These are phyloP conservation scores for Sequoiadendron giganteum DNA, from an alignment of 75 land plant genomes.

Conservation along the genomic window DNA sequence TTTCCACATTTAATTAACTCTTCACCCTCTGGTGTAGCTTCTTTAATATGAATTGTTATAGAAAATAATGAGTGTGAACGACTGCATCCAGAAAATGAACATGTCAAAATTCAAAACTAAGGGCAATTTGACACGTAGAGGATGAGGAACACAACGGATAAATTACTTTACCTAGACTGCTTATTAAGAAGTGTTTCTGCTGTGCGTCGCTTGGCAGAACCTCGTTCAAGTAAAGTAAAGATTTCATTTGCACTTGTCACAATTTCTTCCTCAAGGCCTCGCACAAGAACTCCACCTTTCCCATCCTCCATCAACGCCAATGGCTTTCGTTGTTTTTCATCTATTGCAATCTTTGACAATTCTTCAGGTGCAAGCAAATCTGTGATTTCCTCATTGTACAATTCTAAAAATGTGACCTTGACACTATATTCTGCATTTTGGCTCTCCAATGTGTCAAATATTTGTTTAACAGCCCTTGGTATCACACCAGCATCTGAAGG, in stretches of 20 bases:
- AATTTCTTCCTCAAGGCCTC: conserved; percentile 91
- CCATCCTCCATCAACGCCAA: conserved; percentile 89
- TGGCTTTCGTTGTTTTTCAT: conserved; percentile 68
- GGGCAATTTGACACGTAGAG: background rate
- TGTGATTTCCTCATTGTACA: conserved; percentile 91
- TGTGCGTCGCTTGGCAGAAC: conserved; percentile 85
- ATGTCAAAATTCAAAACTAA: background rate
- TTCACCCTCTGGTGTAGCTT: conserved; percentile 98
- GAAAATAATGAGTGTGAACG: conserved; percentile 98
- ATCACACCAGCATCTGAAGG: conserved; percentile 89
- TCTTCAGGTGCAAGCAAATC: conserved; percentile 86
- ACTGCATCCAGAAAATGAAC: conserved; percentile 42
- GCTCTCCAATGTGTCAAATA: conserved; percentile 78
- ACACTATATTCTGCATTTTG: conserved; percentile 89
- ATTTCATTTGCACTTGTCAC: conserved; percentile 79
- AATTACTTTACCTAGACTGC: conserved; percentile 64
- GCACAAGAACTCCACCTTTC: conserved; percentile 86
- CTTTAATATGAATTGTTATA: conserved; percentile 97
- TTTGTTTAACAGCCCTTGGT: conserved; percentile 80
- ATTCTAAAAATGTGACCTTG: conserved; percentile 79
- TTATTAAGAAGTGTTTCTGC: conserved; percentile 89
- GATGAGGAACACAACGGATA: background rate
- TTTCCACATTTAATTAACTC: conserved; percentile 98
- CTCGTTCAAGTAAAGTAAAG: conserved; percentile 75
- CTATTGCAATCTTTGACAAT: conserved; percentile 44